Conservation (phyloP, 2,329 filamentous ascomycete species). For the Lanzia echinophila region DNA sequence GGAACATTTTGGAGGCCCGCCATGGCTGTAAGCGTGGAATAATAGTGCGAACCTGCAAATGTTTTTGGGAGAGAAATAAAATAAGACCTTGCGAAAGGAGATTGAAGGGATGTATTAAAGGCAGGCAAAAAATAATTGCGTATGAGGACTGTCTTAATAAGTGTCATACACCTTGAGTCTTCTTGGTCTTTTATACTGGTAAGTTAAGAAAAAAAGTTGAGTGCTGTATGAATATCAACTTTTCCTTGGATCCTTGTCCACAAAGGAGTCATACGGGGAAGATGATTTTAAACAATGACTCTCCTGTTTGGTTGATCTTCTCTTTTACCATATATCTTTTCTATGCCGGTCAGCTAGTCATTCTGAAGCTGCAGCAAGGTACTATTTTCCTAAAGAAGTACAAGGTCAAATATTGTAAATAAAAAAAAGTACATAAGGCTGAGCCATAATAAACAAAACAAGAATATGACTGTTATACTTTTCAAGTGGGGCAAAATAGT, state of each 20-base stretch:
- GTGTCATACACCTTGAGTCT: no score
- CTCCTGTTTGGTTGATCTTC: no score
- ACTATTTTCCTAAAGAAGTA: not conserved
- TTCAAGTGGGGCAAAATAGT: not conserved
- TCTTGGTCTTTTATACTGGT: not conserved
- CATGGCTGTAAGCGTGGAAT: slow-evolving; percentile 38
- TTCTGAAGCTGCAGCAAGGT: not conserved
- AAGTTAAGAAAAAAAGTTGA: not conserved
- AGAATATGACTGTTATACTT: no score
- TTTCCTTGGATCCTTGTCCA: not conserved
- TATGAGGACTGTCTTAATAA: no score
- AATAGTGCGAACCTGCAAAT: not conserved
- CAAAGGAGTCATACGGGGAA: not conserved
- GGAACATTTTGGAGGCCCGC: slow-evolving; percentile 47
- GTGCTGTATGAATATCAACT: not conserved
- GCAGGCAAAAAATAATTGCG: no score
- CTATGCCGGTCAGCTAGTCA: not conserved
- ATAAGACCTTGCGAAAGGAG: no score
- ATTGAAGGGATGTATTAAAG: no score
- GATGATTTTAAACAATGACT: not conserved
- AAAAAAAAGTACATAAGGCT: not conserved
- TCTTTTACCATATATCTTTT: no score
- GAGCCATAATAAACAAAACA: not conserved
- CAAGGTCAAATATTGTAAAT: not conserved
- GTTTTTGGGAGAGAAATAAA: not conserved